Evolutionary conservation across 164 flowering plant genomes (phyloP), one percentile per base, ranked within the genome.

Genomic region (Litsea cubeba): DNA sequence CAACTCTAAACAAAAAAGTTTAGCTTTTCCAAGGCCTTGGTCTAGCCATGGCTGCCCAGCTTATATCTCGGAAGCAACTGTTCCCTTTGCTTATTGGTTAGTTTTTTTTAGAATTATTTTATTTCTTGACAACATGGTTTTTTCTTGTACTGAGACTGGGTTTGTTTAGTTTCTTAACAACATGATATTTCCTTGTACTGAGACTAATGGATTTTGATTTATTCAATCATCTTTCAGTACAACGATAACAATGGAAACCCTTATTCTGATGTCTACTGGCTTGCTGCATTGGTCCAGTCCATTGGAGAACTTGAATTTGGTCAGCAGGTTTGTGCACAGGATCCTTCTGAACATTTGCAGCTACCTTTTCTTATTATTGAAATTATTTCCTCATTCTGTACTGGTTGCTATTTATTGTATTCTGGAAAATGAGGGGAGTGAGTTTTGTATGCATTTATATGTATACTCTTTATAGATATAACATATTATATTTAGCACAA

Each of bases 271-370:
- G 98, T 89, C 5, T 93, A 87, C 79, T 95, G 98, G 99, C 87
- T 95, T 64, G 90, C 94, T 82, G 90, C 91, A 70, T 77, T 95
- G 72, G 88, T 95, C 24, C 88, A 92, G 78, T 85, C 98, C 3
- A 81, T 91, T 81, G 97, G 99, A 70, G 92, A 88, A 74, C 97
- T 95, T 71, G 99, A 95, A 79, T 95, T 93, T 84, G 99, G 98
- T 50, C 94, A 85, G 72, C 97, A 95, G 98, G 98, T 95, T 54
- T 64, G 84, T 81, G 30, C 40, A 50, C 30, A 46, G 6, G 24
- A 63, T 73, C 46, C 11, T 69, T 76, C 18, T 63, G 5, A 24
- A 22, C 12, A 63, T 18, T 28, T 30, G 5, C 17, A 1, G 69
- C 60, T 17, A 54, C 20, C 20, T 20, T 15, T 54, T 54, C n/a